Conservation (phyloP, 371 early-diverging fungal species). For the Apophysomyces variabilis region DNA sequence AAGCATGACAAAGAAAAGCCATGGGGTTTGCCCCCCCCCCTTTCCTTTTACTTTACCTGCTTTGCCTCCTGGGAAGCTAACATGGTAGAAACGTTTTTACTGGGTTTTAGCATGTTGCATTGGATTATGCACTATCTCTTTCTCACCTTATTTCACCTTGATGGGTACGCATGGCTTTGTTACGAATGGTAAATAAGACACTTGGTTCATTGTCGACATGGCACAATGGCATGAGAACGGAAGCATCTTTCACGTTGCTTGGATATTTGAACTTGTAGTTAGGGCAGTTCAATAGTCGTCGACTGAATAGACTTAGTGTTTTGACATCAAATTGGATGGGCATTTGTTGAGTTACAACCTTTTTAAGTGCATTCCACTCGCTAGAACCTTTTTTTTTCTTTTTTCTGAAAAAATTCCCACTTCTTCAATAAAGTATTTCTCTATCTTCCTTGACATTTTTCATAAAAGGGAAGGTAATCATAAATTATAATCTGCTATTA, state of each 20-base stretch:
- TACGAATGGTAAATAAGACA: slow-evolving; percentile 84
- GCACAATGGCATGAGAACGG: slow-evolving; percentile 70
- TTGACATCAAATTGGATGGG: slow-evolving; percentile 31
- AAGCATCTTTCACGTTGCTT: slow-evolving; percentile 42
- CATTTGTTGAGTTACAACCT: background rate
- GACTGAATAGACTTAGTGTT: slow-evolving; percentile 35
- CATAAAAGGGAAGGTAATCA: background rate
- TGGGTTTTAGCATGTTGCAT: background rate
- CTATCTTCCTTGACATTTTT: no score
- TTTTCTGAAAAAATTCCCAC: no score
- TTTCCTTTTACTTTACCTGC: slow-evolving; percentile 33
- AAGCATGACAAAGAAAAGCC: no score
- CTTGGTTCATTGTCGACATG: slow-evolving; percentile 63
- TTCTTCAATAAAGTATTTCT: no score
- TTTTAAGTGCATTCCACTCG: background rate
- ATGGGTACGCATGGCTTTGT: slow-evolving; percentile 71
- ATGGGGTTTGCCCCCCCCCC: no score
- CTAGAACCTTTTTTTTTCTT: background rate
- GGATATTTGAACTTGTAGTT: slow-evolving; percentile 42
- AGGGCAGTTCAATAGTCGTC: slow-evolving; percentile 44
- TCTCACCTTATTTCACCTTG: slow-evolving; percentile 78
- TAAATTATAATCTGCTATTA: background rate
- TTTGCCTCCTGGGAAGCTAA: slow-evolving; percentile 83
- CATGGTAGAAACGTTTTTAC: background rate
- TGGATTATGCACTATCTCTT: background rate